These are phyloP conservation scores for Ilyonectria sp. DNA, from an alignment of 2,329 filamentous ascomycete species.

Conservation along the genomic window DNA sequence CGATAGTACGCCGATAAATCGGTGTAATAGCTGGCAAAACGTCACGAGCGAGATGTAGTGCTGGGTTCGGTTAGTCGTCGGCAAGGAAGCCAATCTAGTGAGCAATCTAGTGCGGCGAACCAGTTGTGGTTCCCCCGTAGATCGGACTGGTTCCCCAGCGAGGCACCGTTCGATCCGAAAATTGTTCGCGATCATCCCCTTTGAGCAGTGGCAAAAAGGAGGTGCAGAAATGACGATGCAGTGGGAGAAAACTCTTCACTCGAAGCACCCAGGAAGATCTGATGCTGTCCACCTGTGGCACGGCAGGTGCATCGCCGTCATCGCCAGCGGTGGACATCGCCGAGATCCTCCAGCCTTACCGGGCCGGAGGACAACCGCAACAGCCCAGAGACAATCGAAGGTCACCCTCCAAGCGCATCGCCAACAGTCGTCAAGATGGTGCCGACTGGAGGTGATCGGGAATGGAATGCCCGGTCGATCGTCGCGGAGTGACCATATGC, in stretches of 20 bases:
- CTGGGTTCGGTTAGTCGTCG: constrained; percentile 26
- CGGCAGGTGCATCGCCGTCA: constrained; percentile 9
- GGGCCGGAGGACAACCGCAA: not conserved
- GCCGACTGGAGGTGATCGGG: constrained; percentile 4
- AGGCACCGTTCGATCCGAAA: constrained; percentile 2
- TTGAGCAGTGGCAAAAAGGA: not conserved
- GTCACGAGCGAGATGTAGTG: constrained; percentile 17
- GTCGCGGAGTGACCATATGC: constrained; percentile 38
- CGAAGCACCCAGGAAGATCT: constrained; percentile 1
- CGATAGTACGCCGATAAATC: constrained; percentile 59
- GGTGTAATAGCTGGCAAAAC: constrained; percentile 55
- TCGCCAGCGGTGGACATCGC: constrained; percentile 8
- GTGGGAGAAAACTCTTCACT: constrained; percentile 19
- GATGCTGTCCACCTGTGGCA: constrained; percentile 10
- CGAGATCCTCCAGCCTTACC: constrained; percentile 21
- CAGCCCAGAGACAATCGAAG: constrained; percentile 3
- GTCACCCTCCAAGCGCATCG: constrained; percentile 5
- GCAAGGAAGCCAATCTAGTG: not conserved
- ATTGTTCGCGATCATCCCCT: constrained; percentile 11
- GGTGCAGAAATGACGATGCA: not conserved
- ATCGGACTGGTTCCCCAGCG: not conserved
- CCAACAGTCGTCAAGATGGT: constrained; percentile 12
- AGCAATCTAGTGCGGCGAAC: not conserved
- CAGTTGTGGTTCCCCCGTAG: not conserved
- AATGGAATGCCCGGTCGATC: constrained; percentile 27